Evolutionary conservation across 208 protist genomes (phyloP), one percentile per base, ranked within the genome.

Genomic region (Trichomonas vaginalis): DNA sequence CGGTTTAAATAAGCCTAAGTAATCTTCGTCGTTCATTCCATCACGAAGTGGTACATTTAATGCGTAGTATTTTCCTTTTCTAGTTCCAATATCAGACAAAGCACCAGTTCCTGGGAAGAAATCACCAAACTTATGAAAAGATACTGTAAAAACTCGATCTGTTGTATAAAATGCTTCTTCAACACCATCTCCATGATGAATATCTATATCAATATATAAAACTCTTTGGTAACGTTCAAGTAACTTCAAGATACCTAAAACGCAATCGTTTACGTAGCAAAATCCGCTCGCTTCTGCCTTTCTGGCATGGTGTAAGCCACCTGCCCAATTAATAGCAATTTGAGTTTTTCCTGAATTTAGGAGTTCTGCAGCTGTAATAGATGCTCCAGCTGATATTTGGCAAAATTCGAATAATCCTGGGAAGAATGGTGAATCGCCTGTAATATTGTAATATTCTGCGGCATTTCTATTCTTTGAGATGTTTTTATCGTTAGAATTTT

Each of bases 251-350:
- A 99, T 99, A 45, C 97, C 99, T 21, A 99, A 97, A 12, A 99
- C 99, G 97, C 99, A 99, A 97, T 99, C 99, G 97, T 99, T 99
- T 40, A 99, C 98, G 97, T 99, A 99, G 97, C 99, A 99, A 96
- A 99, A 99, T 0, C 99, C 99, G 0, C 97, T 98, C 1, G 98
- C 98, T 96, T 99, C 97, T 32, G 97, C 97, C 27, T 98, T 98
- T 12, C 98, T 98, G 0, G 98, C 98, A 96, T 99, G 99, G 96
- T 99, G 98, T 95, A 99, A 97, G 37, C 99, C 99, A 48, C 99
- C 99, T 6, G 98, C 97, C 99, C 99, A 99, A 97, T 99, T 99
- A 96, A 99, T 99, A 10, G 99, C 98, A 95, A 99, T 97, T 83
- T 99, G 98, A 17, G 97, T 97, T 39, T 98, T 96, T 6, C 97